These are phyloP conservation scores for Phascolomyces articulosus DNA, from an alignment of 371 early-diverging fungal species.

Conservation along the genomic window DNA sequence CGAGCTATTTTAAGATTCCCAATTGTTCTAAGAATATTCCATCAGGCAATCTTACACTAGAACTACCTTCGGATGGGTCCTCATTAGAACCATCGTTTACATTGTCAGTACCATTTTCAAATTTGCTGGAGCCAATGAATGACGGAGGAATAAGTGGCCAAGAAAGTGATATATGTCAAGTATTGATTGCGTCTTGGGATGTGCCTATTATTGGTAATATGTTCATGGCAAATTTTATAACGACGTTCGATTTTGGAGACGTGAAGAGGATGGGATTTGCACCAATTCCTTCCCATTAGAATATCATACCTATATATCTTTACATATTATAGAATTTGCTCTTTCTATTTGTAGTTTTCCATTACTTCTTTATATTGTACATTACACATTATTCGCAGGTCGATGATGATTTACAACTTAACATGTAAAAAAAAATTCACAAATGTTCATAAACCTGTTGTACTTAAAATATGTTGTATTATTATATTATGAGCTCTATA, in stretches of 20 bases:
- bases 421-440: too few relatives aligned
- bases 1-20: neutral
- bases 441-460: too few relatives aligned
- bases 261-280: constrained; percentile 12
- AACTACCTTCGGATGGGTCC: neutral
- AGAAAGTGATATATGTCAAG: neutral
- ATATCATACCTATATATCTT: too few relatives aligned
- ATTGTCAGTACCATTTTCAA: neutral
- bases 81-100: neutral
- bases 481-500: too few relatives aligned
- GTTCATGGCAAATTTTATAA: constrained; percentile 31
- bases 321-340: too few relatives aligned
- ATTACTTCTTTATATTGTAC: too few relatives aligned
- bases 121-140: neutral
- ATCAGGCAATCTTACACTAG: neutral
- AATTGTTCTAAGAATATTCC: neutral
- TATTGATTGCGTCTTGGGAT: neutral
- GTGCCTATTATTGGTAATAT: constrained; percentile 29
- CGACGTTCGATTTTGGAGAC: constrained; percentile 40
- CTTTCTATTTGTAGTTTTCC: too few relatives aligned
- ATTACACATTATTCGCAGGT: too few relatives aligned
- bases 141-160: too few relatives aligned
- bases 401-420: too few relatives aligned
- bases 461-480: too few relatives aligned
- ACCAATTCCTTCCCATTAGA: neutral